Evolutionary conservation across 2,329 filamentous ascomycete species (phyloP).

Genomic region (Rhinocladiella similis): DNA sequence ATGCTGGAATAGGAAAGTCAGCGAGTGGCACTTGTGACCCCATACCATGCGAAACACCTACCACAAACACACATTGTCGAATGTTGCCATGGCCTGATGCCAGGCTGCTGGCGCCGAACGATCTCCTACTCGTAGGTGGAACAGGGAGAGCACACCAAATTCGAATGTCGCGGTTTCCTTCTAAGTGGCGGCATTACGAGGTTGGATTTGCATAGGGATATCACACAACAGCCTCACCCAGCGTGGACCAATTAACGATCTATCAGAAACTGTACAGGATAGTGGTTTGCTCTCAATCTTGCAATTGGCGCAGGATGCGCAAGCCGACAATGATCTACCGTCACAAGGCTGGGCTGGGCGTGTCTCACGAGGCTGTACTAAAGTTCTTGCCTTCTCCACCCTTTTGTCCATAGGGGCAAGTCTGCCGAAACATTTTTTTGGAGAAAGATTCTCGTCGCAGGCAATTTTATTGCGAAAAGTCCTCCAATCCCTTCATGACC

Average conservation of each 20-base stretch:
- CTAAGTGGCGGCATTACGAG: conserved; percentile 17
- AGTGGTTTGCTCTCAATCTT: no score
- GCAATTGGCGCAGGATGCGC: no score
- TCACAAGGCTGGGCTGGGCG: background rate
- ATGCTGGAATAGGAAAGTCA: conserved; percentile 31
- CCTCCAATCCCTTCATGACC: background rate
- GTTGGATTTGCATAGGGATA: background rate
- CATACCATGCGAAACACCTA: conserved; percentile 1
- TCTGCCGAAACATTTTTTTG: background rate
- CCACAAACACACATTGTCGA: conserved; percentile 18
- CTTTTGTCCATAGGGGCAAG: background rate
- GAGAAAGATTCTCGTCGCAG: background rate
- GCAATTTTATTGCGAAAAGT: background rate
- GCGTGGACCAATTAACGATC: no score
- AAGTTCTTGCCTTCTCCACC: background rate
- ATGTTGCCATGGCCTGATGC: conserved; percentile 5
- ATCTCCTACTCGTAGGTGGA: background rate
- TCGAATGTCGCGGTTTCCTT: conserved; percentile 6
- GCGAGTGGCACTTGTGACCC: background rate
- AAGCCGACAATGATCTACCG: no score
- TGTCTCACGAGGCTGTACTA: background rate
- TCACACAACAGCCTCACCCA: background rate
- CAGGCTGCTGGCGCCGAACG: background rate
- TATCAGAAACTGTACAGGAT: no score
- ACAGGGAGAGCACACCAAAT: background rate